Percentiles rank a stretch among this genome's conserved stretches.
phyloP scores from a whole-genome alignment of 257 asterid species.

The Coffea eugenioides region DNA sequence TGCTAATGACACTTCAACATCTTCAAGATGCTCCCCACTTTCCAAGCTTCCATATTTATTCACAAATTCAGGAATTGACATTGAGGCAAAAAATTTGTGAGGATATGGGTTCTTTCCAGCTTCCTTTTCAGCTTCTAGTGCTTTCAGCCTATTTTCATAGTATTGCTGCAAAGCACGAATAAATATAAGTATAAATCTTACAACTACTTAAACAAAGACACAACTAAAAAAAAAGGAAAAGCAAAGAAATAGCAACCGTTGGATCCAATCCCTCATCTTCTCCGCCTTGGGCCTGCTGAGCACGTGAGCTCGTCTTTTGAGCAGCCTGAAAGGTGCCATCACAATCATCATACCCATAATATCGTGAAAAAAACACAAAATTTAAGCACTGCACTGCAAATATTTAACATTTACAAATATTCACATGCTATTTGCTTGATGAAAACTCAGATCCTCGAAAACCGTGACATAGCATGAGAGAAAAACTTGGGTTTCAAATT shows the following conservation, averaged over 20 bases:
- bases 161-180: slow-evolving; percentile 58
- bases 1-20: slow-evolving; percentile 68
- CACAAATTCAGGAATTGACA: slow-evolving; percentile 58
- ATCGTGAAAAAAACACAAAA: background rate
- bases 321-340: slow-evolving; percentile 28
- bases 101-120: slow-evolving; percentile 74
- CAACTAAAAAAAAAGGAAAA: background rate
- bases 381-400: background rate
- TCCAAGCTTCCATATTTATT: slow-evolving; percentile 46
- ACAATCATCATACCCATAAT: too few species aligned
- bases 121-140: slow-evolving; percentile 59
- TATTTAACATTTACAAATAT: background rate
- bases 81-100: slow-evolving; percentile 54
- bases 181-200: background rate
- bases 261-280: slow-evolving; percentile 82
- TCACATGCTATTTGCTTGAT: background rate
- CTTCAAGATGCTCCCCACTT: slow-evolving; percentile 62
- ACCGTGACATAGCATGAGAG: background rate
- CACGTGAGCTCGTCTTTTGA: slow-evolving; percentile 36
- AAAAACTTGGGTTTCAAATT: background rate
- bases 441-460: background rate
- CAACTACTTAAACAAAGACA: background rate
- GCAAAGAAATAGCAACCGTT: slow-evolving; percentile 36
- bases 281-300: slow-evolving; percentile 48
- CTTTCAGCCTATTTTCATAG: slow-evolving; percentile 60